Percentiles rank a stretch among this genome's conserved stretches.
Conservation (phyloP, 2,329 filamentous ascomycete species). For the Fusarium sp. region DNA sequence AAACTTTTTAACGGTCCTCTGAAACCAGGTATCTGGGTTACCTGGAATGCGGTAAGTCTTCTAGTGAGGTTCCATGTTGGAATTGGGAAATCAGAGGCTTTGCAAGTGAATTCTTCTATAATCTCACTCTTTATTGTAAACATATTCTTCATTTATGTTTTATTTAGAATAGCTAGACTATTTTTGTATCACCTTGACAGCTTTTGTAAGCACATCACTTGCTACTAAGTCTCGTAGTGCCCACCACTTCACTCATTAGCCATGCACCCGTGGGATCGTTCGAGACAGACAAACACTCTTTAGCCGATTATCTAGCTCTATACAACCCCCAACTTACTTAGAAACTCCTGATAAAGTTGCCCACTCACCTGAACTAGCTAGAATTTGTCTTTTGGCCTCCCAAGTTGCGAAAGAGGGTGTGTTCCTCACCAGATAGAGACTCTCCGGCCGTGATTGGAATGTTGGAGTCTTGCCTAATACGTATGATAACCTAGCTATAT, state of each 20-base stretch:
- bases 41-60: conserved; percentile 17
- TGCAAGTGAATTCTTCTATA: neutral
- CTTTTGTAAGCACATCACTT: neutral
- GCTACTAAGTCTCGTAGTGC: neutral
- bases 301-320: neutral
- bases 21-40: neutral
- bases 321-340: neutral
- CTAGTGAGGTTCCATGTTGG: conserved; percentile 6
- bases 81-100: neutral
- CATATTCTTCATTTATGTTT: neutral
- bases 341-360: neutral
- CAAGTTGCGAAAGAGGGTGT: neutral
- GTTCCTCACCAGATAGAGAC: neutral
- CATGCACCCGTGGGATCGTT: neutral
- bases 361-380: neutral
- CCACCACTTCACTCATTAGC: neutral
- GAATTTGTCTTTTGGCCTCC: neutral
- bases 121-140: neutral
- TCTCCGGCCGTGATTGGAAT: neutral
- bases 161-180: neutral
- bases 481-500: neutral
- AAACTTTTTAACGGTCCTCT: conserved; percentile 7
- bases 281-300: neutral
- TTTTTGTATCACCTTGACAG: neutral
- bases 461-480: neutral